Percentiles rank a stretch among this genome's conserved stretches.
Evolutionary conservation across 768 basidiomycete species (phyloP).

Genomic region (Tylopilus balloui): DNA sequence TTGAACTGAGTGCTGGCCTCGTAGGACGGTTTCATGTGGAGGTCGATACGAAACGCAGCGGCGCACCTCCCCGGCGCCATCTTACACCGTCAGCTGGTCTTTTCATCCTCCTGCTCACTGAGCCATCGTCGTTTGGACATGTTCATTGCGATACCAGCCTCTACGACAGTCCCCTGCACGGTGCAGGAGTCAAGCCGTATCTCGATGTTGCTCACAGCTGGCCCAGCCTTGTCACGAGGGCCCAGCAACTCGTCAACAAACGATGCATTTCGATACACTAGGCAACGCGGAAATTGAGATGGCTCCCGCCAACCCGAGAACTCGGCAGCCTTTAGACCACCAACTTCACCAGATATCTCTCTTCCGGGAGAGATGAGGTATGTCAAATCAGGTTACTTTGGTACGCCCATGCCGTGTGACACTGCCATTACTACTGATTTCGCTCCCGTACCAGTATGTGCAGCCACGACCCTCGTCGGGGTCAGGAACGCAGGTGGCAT

Average conservation of each 20-base stretch:
- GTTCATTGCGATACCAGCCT: constrained; percentile 30
- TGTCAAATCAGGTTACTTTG: background rate
- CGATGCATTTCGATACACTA: background rate
- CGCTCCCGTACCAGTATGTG: constrained; percentile 45
- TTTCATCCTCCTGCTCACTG: constrained; percentile 45
- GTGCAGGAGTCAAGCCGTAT: constrained; percentile 54
- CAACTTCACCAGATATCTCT: constrained; percentile 38
- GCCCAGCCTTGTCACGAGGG: constrained; percentile 8
- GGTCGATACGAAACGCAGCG: too few species aligned
- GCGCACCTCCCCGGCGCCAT: background rate
- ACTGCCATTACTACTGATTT: constrained; percentile 49
- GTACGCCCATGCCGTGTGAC: constrained; percentile 39
- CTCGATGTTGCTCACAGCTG: constrained; percentile 29
- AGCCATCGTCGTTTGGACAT: constrained; percentile 54
- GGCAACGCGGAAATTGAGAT: background rate
- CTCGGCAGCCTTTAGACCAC: constrained; percentile 6
- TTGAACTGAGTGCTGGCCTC: constrained; percentile 76
- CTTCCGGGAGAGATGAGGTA: constrained; percentile 59
- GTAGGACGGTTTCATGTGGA: constrained; percentile 61
- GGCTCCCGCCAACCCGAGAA: constrained; percentile 4
- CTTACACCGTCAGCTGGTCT: constrained; percentile 24
- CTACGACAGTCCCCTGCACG: constrained; percentile 46
- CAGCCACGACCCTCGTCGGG: constrained; percentile 47
- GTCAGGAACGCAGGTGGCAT: constrained; percentile 44
- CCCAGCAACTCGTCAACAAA: constrained; percentile 4